phyloP scores from a whole-genome alignment of 495 filamentous ascomycete genomes.

The Thozetella sp. region DNA sequence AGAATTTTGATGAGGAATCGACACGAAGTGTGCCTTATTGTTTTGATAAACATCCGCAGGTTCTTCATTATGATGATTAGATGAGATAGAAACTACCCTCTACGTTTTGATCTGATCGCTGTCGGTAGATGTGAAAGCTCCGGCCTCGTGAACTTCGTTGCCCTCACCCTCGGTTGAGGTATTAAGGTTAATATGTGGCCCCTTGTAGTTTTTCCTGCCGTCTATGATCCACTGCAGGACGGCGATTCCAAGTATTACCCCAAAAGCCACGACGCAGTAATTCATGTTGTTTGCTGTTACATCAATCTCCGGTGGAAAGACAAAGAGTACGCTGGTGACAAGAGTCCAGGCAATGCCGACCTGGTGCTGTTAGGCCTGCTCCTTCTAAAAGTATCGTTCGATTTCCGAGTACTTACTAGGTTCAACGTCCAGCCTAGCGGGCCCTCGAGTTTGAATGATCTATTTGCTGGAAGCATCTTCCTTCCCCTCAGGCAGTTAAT shows the following conservation, averaged over 20 bases:
- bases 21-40: too few relatives aligned
- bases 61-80: too few relatives aligned
- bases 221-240: constrained; percentile 72
- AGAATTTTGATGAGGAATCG: too few relatives aligned
- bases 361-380: constrained; percentile 24
- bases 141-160: constrained; percentile 17
- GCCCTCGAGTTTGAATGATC: constrained; percentile 62
- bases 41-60: too few relatives aligned
- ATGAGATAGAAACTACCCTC: too few relatives aligned
- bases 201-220: constrained; percentile 70
- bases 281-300: constrained; percentile 75
- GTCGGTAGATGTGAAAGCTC: neutral
- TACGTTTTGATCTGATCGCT: neutral
- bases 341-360: constrained; percentile 66
- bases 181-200: constrained; percentile 57
- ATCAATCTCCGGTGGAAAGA: constrained; percentile 71
- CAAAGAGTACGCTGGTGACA: constrained; percentile 73
- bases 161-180: constrained; percentile 33
- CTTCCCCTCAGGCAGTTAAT: constrained; percentile 69
- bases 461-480: constrained; percentile 59
- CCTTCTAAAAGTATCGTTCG: constrained; percentile 5
- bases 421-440: constrained; percentile 65
- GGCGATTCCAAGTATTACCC: constrained; percentile 67
- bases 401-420: constrained; percentile 43
- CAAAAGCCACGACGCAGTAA: constrained; percentile 72